Evolutionary conservation across 139 green algal genomes (phyloP), one percentile per base, ranked within the genome.

Genomic region (Coelastrella sp.): DNA sequence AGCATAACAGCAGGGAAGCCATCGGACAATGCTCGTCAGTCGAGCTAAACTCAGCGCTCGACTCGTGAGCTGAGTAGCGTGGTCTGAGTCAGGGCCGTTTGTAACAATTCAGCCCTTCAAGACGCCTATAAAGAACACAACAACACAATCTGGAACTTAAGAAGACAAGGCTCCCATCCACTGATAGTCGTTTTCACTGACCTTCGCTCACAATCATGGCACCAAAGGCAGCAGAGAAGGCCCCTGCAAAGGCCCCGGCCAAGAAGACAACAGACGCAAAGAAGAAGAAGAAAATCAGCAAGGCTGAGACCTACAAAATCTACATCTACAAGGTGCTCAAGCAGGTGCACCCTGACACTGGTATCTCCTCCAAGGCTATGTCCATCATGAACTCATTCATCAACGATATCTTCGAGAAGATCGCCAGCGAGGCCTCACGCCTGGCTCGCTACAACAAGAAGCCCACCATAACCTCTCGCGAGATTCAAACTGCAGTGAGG

Each of bases 291-390:
- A 96, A 96, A 92, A 68, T 84, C n/a, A 57, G 61, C 68, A 91
- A 91, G 93, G 92, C 92, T 25, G 97, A 99, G 94, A 98, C 96
- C 88, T 99, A 98, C 97, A 99, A 99, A 95, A 98, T 99, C 84
- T 99, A 99, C 95, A 99, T 99, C 94, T 99, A 99, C 96, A 99
- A 99, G 95, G 97, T 99, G 84, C 93, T 97, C 17, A 98, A 97
- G 94, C 96, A 98, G 95, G 97, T 99, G 91, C 97, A 99, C 94
- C 97, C 97, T 75, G 97, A 99, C 92, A 99, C 97, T 95, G 99
- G 90, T 96, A 99, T 99, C 93, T 97, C 93, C 92, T 96, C 93
- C 93, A 98, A 98, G 95, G 97, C 97, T 74, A 99, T 99, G 96
- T 96, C 92, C 66, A 98, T 99, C 94, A 97, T 98, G 93, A 98